Conservation (phyloP, 2,329 filamentous ascomycete species). For the Cladosporium sp. region DNA sequence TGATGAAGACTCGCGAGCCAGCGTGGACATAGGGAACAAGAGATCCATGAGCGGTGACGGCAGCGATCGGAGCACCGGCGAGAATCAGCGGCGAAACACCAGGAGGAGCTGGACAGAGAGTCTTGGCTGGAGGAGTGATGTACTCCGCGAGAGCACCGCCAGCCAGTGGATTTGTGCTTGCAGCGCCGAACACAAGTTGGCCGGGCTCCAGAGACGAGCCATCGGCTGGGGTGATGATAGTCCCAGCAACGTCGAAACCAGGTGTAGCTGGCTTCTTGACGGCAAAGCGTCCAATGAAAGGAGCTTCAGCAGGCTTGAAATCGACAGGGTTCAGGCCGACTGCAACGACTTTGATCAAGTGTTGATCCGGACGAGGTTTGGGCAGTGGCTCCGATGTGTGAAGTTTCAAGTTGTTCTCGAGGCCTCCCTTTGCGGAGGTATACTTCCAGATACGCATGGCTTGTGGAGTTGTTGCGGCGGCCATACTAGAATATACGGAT, state of each 20-base stretch:
- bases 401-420: constrained; percentile 53
- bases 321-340: constrained; percentile 56
- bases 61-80: constrained; percentile 32
- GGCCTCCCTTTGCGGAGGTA: constrained; percentile 38
- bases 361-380: constrained; percentile 31
- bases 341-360: constrained; percentile 54
- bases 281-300: constrained; percentile 28
- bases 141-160: constrained; percentile 37
- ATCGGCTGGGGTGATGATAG: constrained; percentile 40
- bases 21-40: constrained; percentile 34
- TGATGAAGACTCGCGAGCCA: constrained; percentile 57
- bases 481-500: background rate
- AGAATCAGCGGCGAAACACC: constrained; percentile 37
- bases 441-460: constrained; percentile 60
- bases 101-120: constrained; percentile 39
- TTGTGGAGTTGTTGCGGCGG: constrained; percentile 1
- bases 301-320: constrained; percentile 57
- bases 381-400: constrained; percentile 39
- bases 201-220: constrained; percentile 30
- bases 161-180: constrained; percentile 30
- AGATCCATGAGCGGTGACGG: constrained; percentile 36
- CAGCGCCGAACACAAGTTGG: constrained; percentile 38
- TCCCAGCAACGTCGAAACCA: constrained; percentile 51
- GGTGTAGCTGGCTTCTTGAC: constrained; percentile 42
- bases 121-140: constrained; percentile 33